Evolutionary conservation across 495 filamentous ascomycete genomes (phyloP), one percentile per base, ranked within the genome.

Genomic region (Friedmanniomyces simplex): DNA sequence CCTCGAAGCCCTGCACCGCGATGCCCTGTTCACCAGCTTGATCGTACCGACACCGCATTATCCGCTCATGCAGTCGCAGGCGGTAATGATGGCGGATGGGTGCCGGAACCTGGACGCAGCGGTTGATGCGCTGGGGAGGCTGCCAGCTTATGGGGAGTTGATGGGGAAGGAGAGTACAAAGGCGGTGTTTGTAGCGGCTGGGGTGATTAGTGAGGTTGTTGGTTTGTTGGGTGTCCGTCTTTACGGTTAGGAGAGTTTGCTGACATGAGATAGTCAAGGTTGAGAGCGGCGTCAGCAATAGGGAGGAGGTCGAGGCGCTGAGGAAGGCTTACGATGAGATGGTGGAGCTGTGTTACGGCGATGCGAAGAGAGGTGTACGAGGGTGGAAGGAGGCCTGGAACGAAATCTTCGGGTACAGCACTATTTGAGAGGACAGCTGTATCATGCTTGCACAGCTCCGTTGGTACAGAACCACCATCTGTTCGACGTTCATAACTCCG

Each of bases 351-450:
- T 55, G 52, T 37, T 47, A 55, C 22, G 52, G 52, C 36, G 52
- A 55, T 30, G 52, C 13, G 14, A n/a, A 6, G 7, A 45, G 26
- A n/a, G 42, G n/a, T n/a, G n/a, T n/a, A n/a, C n/a, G 42, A 26
- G 52, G 52, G 4, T 55, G 52, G 52, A 26, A 47, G n/a, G 42
- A 34, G 52, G 21, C 37, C 36, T 55, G 52, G 52, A 47, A 55
- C 49, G 49, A 47, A 47, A n/a, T 47, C 14, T 21, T 47, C 18
- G 43, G 43, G 16, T 11, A 11, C 43, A 21, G 43, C 43, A 47
- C 7, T 47, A n/a, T 21, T 6, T 51, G 24, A 32, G 25, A 10
- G 26, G 48, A 25, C 18, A 20, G 21, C 7, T 11, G 34, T 37
- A 8, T 8, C 34, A 37, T n/a, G n/a, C n/a, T n/a, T n/a, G n/a